These are phyloP conservation scores for Friedmanniomyces endolithicus DNA, from an alignment of 495 filamentous ascomycete species.

Conservation along the genomic window DNA sequence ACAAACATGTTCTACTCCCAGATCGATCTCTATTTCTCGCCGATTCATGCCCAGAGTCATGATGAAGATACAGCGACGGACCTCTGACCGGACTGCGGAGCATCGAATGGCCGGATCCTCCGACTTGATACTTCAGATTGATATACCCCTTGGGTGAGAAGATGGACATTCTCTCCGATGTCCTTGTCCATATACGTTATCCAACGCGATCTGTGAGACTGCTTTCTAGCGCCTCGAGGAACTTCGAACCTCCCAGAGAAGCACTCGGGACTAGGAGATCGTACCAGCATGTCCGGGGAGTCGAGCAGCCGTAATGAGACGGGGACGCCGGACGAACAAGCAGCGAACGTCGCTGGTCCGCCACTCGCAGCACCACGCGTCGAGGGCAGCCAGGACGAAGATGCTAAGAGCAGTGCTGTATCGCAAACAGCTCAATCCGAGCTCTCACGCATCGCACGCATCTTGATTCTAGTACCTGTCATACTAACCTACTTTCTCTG, in stretches of 20 bases:
- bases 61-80: background rate
- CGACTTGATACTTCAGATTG: background rate
- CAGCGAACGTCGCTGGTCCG: background rate
- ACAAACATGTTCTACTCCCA: background rate
- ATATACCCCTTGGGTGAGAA: background rate
- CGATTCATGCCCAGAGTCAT: background rate
- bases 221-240: background rate
- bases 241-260: background rate
- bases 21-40: background rate
- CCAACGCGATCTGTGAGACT: background rate
- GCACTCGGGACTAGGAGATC: background rate
- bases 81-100: background rate
- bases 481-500: constrained; percentile 26
- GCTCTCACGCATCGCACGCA: background rate
- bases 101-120: too few relatives aligned
- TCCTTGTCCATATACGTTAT: background rate
- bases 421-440: background rate
- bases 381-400: background rate
- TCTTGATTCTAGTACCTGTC: constrained; percentile 17
- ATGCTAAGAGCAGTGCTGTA: background rate
- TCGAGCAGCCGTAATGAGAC: background rate
- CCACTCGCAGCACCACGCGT: background rate
- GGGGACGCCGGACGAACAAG: background rate
- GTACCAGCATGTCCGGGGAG: background rate
- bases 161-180: background rate